Base-by-base conservation (phyloP, 2,329 filamentous ascomycete species). In the Pochonia chlamydosporia region DNA sequence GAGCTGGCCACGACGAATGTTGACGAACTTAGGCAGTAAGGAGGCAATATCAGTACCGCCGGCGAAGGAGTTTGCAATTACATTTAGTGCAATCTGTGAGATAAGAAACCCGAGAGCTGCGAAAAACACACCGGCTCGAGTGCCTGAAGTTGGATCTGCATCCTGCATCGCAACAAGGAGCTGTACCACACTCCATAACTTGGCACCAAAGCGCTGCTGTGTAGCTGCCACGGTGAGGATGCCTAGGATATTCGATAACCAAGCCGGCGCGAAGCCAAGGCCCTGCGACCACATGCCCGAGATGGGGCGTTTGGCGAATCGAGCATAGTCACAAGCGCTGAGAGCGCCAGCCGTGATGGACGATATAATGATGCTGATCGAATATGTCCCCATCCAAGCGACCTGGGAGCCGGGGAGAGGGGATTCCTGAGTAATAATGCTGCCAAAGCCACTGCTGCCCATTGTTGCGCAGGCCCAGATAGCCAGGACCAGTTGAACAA, bases 21-120 rank as follows among this genome's bases (percentile, higher is more conserved):
- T 77, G 59, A 80, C 69, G 54, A 70, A 78, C 33, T 65, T 65
- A 0, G 74, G 73, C 40, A 71, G 69, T 0, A 78, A 57, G 2
- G 68, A 72, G 0, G 75, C 68, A 26, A 79, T 59, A 52, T 80
- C 77, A 63, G 79, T 77, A 3, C 76, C 76, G 1, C 68, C 65
- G 1, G 69, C 69, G 43, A 54, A 53, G n/a, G 51, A 46, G 21
- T 56, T 56, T 21, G 50, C 52, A 3, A 53, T 44, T 3, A 52
- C 41, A 47, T 56, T 56, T 33, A 56, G 50, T 4, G 45, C 44
- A 25, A 56, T 20, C 21, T 54, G 52, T 3, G 44, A 49, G n/a
- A 52, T 42, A 2, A 52, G 30, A 7, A 56, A 45, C 14, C 49
- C 54, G 9, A 54, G 36, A 5, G 51, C 54, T 14, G 45, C 51